These are phyloP conservation scores for Isabelozyma gotoi DNA, from an alignment of 805 yeast species.

Conservation along the genomic window DNA sequence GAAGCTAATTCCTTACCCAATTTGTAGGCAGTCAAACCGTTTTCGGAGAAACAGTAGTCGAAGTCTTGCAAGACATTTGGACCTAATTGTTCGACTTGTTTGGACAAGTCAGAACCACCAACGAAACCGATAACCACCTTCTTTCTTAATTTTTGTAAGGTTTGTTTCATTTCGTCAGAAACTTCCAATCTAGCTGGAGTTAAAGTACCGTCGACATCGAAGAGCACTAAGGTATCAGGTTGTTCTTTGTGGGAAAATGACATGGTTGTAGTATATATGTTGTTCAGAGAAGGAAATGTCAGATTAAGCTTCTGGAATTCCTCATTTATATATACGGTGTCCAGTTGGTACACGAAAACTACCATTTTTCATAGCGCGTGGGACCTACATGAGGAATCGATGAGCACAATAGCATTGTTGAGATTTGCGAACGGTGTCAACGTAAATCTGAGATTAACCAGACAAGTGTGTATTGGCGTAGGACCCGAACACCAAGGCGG, in stretches of 20 bases:
- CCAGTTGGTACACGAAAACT: neutral
- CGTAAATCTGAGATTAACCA: no score
- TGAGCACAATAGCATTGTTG: neutral
- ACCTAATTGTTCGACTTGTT: slow-evolving; percentile 97
- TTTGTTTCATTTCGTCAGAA: slow-evolving; percentile 73
- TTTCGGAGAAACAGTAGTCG: slow-evolving; percentile 96
- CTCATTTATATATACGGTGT: neutral
- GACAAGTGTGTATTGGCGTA: no score
- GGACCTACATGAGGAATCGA: neutral
- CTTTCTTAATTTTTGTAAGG: slow-evolving; percentile 75
- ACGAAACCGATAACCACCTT: slow-evolving; percentile 96
- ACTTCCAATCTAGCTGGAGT: slow-evolving; percentile 91
- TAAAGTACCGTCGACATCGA: slow-evolving; percentile 98
- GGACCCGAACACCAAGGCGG: no score
- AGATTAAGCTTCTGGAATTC: no score
- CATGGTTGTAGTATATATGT: slow-evolving; percentile 23
- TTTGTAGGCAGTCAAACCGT: slow-evolving; percentile 97
- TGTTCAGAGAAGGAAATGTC: neutral
- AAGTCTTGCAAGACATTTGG: slow-evolving; percentile 70
- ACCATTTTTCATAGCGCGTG: neutral
- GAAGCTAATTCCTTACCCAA: slow-evolving; percentile 84
- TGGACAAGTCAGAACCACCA: slow-evolving; percentile 93
- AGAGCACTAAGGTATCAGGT: slow-evolving; percentile 85
- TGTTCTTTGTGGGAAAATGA: slow-evolving; percentile 74
- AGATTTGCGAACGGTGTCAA: no score